Conservation (phyloP, 768 basidiomycete species). For the Sporobolomyces pararoseus region DNA sequence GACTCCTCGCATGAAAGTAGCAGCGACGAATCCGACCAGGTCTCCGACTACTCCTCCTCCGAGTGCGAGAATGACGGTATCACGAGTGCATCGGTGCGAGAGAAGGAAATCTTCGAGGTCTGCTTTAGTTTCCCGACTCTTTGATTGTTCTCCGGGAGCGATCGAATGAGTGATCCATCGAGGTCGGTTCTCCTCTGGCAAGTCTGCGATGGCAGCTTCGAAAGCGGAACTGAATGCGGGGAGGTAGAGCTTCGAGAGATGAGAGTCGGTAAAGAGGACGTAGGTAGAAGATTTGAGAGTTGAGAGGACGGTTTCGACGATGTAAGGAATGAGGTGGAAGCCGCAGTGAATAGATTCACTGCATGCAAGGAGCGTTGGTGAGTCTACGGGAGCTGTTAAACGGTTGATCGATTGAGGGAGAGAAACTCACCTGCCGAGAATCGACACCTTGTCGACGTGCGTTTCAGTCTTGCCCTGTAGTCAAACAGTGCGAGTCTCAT, state of each 20-base stretch:
- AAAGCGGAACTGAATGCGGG: slow-evolving; percentile 66
- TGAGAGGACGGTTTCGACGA: slow-evolving; percentile 50
- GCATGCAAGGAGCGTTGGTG: slow-evolving; percentile 56
- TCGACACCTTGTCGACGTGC: slow-evolving; percentile 37
- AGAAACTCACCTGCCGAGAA: slow-evolving; percentile 24
- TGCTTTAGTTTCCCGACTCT: slow-evolving; percentile 86
- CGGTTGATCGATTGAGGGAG: no score
- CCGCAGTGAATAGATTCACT: slow-evolving; percentile 87
- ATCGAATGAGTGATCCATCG: slow-evolving; percentile 75
- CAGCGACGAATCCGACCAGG: slow-evolving; percentile 90
- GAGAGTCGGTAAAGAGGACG: slow-evolving; percentile 85
- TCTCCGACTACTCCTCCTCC: slow-evolving; percentile 98
- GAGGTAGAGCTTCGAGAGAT: slow-evolving; percentile 79
- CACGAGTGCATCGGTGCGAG: slow-evolving; percentile 79
- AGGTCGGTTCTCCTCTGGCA: slow-evolving; percentile 50
- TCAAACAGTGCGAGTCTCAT: neutral
- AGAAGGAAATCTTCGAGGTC: slow-evolving; percentile 89
- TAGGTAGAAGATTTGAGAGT: slow-evolving; percentile 54
- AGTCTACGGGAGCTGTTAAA: no score
- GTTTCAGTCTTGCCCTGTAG: slow-evolving; percentile 31
- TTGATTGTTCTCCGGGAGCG: slow-evolving; percentile 86
- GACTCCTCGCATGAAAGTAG: slow-evolving; percentile 91
- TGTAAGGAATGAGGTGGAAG: slow-evolving; percentile 85
- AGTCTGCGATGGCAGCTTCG: slow-evolving; percentile 48
- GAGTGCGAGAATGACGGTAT: slow-evolving; percentile 85